phyloP scores from a whole-genome alignment of 2,329 filamentous ascomycete species.

The Domatiomyces catenatus region DNA sequence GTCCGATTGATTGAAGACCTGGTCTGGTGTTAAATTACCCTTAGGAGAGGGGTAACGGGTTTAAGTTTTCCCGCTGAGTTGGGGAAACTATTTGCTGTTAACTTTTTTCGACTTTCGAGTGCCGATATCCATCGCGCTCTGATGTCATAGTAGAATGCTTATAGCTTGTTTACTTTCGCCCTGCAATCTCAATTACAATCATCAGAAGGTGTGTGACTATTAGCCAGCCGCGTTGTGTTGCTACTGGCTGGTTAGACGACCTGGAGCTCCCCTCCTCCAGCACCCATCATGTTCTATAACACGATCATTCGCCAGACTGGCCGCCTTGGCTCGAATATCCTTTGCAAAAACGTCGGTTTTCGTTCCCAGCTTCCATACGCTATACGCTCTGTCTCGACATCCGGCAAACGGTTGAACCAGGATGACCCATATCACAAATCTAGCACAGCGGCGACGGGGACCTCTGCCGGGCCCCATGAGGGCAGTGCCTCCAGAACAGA shows the following conservation, averaged over 20 bases:
- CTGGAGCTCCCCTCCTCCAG: background rate
- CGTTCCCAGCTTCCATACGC: background rate
- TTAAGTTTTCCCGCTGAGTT: too few relatives aligned
- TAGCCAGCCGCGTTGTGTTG: background rate
- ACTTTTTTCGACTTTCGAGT: too few relatives aligned
- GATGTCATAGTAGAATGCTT: too few relatives aligned
- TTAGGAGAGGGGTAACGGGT: too few relatives aligned
- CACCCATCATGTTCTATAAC: background rate
- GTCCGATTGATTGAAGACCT: too few relatives aligned
- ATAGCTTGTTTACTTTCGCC: too few relatives aligned
- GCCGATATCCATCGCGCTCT: too few relatives aligned
- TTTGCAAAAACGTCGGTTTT: background rate
- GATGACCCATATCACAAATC: constrained; percentile 15
- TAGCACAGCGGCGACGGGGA: constrained; percentile 19
- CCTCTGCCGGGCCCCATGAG: constrained; percentile 30
- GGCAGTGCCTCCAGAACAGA: constrained; percentile 69
- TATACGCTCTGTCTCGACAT: background rate
- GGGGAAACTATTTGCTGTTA: too few relatives aligned
- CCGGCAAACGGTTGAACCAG: constrained; percentile 3
- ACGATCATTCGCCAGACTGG: background rate
- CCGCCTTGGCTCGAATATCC: background rate
- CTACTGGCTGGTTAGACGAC: background rate
- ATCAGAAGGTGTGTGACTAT: background rate
- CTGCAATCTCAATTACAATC: too few relatives aligned
- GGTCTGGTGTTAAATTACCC: too few relatives aligned